Percentiles rank a stretch among this genome's conserved stretches.
Evolutionary conservation across 2,329 filamentous ascomycete species (phyloP).

Genomic region (Bipolaris zeicola): DNA sequence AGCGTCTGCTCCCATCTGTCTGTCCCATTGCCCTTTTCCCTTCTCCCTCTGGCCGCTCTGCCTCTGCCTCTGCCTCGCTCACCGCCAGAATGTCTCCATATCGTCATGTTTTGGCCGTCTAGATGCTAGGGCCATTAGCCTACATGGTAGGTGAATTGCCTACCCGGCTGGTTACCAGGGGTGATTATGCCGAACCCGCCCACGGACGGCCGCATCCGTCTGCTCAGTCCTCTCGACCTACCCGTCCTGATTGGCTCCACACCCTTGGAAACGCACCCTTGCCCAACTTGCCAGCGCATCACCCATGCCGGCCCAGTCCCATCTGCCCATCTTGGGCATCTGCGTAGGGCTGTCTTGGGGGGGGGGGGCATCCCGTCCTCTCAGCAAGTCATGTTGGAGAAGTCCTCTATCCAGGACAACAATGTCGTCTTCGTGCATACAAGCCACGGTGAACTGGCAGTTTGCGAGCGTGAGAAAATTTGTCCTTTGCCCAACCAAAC

Average conservation of each 20-base stretch:
- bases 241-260: constrained; percentile 22
- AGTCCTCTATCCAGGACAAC: background rate
- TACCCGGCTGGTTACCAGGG: constrained; percentile 24
- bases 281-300: constrained; percentile 40
- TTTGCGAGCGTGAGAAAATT: background rate
- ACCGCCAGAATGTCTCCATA: constrained; percentile 12
- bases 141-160: background rate
- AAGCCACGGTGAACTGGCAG: constrained; percentile 27
- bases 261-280: background rate
- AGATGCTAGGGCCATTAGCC: constrained; percentile 2
- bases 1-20: background rate
- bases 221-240: background rate
- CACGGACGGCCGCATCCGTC: constrained; percentile 21
- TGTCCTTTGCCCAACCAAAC: background rate
- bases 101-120: constrained; percentile 9
- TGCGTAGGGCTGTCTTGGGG: constrained; percentile 20
- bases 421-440: constrained; percentile 1
- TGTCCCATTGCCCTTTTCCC: background rate
- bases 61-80: background rate
- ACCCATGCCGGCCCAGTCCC: constrained; percentile 18
- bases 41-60: too few relatives aligned
- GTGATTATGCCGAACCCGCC: constrained; percentile 18
- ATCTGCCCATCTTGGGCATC: constrained; percentile 1
- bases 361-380: background rate
- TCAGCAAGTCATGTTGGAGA: constrained; percentile 19